phyloP scores from a whole-genome alignment of 805 yeast species.

The Kodamaea neixiangensis region DNA sequence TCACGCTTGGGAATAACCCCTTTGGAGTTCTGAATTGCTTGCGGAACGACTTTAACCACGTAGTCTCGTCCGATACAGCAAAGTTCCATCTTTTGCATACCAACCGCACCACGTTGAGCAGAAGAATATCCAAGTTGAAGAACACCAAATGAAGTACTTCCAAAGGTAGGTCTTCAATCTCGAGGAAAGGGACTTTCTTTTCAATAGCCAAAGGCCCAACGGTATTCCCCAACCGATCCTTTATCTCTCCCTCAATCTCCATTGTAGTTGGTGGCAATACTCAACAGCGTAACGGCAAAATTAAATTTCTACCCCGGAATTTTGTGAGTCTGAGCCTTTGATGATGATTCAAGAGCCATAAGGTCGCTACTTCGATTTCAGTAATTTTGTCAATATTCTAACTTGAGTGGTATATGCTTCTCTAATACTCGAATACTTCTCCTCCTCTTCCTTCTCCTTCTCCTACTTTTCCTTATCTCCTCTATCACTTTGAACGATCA shows the following conservation, averaged over 20 bases:
- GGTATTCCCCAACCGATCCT: constrained; percentile 26
- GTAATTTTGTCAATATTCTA: not conserved
- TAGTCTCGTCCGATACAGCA: constrained; percentile 44
- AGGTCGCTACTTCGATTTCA: too few species aligned
- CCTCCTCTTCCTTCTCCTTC: not conserved
- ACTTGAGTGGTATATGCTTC: too few species aligned
- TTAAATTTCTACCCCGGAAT: not conserved
- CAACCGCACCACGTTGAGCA: constrained; percentile 39
- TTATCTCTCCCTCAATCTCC: not conserved
- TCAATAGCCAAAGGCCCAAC: not conserved
- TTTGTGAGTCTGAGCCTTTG: not conserved
- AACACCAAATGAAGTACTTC: constrained; percentile 50
- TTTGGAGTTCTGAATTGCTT: constrained; percentile 36
- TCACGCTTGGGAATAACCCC: constrained; percentile 43
- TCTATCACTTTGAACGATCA: too few species aligned
- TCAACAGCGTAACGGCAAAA: not conserved
- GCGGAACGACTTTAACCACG: constrained; percentile 51
- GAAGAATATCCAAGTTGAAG: constrained; percentile 46
- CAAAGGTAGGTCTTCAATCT: constrained; percentile 43
- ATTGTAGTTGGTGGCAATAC: not conserved
- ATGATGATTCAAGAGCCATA: not conserved
- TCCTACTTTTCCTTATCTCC: not conserved
- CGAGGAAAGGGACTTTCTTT: not conserved
- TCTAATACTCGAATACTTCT: too few species aligned
- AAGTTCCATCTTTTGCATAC: constrained; percentile 53